Base-by-base conservation (phyloP, 2,329 filamentous ascomycete species). In the Monosporascus ibericus region DNA sequence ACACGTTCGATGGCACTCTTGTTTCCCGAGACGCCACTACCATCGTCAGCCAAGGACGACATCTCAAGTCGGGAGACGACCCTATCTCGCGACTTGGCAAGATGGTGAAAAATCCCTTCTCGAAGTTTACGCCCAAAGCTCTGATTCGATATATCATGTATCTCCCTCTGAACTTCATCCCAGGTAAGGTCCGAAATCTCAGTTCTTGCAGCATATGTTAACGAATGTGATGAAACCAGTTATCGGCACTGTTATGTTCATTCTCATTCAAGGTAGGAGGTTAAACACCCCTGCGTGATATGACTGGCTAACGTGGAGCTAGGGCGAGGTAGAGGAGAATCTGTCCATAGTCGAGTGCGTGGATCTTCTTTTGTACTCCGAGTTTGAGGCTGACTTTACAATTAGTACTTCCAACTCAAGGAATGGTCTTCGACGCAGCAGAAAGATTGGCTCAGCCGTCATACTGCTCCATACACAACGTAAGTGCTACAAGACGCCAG, bases 91-190 rank as follows among this genome's bases (percentile, higher is more conserved):
- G 78, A 62, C 68, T 86, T 2, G 82, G 82, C 22, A 82, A 78
- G 58, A 71, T 81, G 7, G 58, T 84, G 50, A 83, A 81, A 68
- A 78, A 62, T 47, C 81, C 81, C 0, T 82, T 85, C 58, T 71
- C 75, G 22, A 76, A 75, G 56, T 82, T 81, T 60, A 78, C 77
- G 27, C 76, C 77, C 27, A 81, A 76, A 62, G 84, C 86, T 7
- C 70, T 96, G 44, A 73, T 96, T 39, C 78, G 89, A 55, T 92
- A 92, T 63, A 66, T 95, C 57, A 81, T 96, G 72, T 94, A 95
- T 67, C 76, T 96, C 42, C 92, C 92, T 11, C 78, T 97, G 55
- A 97, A 96, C 73, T 91, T 96, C 66, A 91, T 97, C 49, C 92
- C 92, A 0, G 65, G 71, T 73, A 69, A 49, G 63, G 30, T 5